Evolutionary conservation across 78 protist species (phyloP), one percentile per base, ranked within the genome.

Genomic region (Cavenderia fasciculata): DNA sequence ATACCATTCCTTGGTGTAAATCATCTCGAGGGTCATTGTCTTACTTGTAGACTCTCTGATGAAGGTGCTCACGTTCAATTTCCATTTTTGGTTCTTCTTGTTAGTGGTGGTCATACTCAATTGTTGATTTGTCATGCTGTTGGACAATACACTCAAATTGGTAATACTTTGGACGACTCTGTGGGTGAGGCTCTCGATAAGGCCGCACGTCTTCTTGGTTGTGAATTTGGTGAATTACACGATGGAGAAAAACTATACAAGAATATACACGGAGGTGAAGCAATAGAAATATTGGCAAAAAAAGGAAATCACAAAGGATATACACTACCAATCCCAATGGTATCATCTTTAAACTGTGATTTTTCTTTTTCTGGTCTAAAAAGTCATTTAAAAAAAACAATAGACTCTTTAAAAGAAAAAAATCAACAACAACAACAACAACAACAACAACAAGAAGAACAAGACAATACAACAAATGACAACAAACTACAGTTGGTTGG

Each of bases 181-280:
- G 62, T 95, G 4, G 98, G 98, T 19, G 98, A 96, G 59, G 91
- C 95, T 38, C 87, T 92, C 18, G 98, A 96, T 43, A 96, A 96
- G 71, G 82, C 74, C 0, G 82, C 87, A 6, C 31, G 77, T 23
- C 41, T 59, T 8, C 0, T 66, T 0, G 93, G 41, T 46, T 76
- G 93, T 63, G 19, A 25, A 16, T 87, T 68, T 63, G 86, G 78
- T 1, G 62, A 57, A 36, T 79, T 74, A 2, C 43, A 19, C 29
- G 75, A 74, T 52, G 92, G 92, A 11, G 57, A 74, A n/a, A 34
- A 44, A 18, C 23, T 12, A n/a, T 36, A 56, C 1, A 25, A 19
- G 0, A 86, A 74, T 36, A 65, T 87, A 31, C 87, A 87, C 44
- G 93, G 93, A 7, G 94, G 87, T 36, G 68, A 89, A 41, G 87